These are phyloP conservation scores for Neurospora discreta DNA, from an alignment of 495 filamentous ascomycete genomes.

Conservation along the genomic window DNA sequence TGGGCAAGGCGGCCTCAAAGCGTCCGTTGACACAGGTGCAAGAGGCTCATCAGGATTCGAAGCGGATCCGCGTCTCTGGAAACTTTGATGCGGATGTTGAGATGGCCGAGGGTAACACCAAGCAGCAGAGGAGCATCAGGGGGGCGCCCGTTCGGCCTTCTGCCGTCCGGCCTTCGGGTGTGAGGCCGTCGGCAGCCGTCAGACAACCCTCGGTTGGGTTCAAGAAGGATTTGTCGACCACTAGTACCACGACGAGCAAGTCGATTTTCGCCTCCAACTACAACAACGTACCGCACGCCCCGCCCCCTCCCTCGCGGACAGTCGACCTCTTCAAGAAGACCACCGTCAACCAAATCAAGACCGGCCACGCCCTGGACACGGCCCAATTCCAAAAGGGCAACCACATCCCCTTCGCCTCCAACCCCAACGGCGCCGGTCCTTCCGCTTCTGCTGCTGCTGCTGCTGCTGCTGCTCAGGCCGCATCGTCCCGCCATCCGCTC, in stretches of 20 bases:
- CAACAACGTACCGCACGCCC: slow-evolving; percentile 30
- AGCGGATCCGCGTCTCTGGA: slow-evolving; percentile 48
- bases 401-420: slow-evolving; percentile 77
- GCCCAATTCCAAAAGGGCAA: slow-evolving; percentile 66
- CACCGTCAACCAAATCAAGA: slow-evolving; percentile 44
- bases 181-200: not conserved
- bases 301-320: slow-evolving; percentile 27
- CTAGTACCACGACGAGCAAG: slow-evolving; percentile 39
- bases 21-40: slow-evolving; percentile 38
- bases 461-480: not conserved
- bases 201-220: slow-evolving; percentile 38
- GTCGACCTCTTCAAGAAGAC: slow-evolving; percentile 36
- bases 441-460: not conserved
- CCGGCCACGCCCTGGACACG: slow-evolving; percentile 61
- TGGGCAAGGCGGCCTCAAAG: slow-evolving; percentile 36
- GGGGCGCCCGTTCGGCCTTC: slow-evolving; percentile 77
- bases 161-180: not conserved
- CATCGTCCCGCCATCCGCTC: slow-evolving; percentile 13
- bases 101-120: slow-evolving; percentile 22
- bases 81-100: slow-evolving; percentile 39
- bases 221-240: slow-evolving; percentile 42
- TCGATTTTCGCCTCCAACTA: slow-evolving; percentile 55
- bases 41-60: slow-evolving; percentile 39
- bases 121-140: slow-evolving; percentile 41
- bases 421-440: slow-evolving; percentile 40